phyloP scores from a whole-genome alignment of 495 filamentous ascomycete species.

The Aspergillus bridgeri region DNA sequence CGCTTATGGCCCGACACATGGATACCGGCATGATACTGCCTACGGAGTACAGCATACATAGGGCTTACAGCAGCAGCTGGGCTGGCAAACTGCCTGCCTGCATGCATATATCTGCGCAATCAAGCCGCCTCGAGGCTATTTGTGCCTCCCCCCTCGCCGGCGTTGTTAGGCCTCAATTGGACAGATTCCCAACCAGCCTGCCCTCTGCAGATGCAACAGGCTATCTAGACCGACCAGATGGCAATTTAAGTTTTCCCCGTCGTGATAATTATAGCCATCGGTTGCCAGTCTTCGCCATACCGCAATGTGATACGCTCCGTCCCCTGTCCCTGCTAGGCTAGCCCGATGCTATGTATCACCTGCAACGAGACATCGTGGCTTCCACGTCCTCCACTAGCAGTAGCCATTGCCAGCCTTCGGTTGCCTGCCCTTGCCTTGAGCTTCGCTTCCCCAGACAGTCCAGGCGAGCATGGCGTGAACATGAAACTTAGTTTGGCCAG shows the following conservation, averaged over 20 bases:
- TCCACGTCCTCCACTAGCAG: neutral
- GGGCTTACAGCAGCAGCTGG: neutral
- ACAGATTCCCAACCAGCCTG: neutral
- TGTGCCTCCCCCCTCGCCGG: too few relatives aligned
- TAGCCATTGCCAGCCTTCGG: neutral
- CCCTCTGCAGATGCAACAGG: neutral
- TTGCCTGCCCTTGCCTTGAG: neutral
- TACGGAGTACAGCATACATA: neutral
- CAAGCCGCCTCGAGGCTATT: too few relatives aligned
- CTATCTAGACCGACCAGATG: neutral
- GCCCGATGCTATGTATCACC: conserved; percentile 3
- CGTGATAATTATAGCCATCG: neutral
- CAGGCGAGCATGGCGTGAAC: neutral
- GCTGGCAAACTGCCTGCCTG: neutral
- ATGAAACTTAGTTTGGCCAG: neutral
- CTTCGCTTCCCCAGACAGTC: neutral
- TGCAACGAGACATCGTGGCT: conserved; percentile 9
- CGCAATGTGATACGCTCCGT: neutral
- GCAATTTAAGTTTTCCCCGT: neutral
- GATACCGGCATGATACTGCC: too few relatives aligned
- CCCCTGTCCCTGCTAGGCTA: neutral
- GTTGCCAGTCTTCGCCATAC: neutral
- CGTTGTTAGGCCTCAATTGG: neutral
- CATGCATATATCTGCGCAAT: neutral
- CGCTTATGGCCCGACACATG: too few relatives aligned